Percentiles rank a stretch among this genome's conserved stretches.
phyloP scores from a whole-genome alignment of 371 early-diverging fungal species.

The Mucor irregularis region DNA sequence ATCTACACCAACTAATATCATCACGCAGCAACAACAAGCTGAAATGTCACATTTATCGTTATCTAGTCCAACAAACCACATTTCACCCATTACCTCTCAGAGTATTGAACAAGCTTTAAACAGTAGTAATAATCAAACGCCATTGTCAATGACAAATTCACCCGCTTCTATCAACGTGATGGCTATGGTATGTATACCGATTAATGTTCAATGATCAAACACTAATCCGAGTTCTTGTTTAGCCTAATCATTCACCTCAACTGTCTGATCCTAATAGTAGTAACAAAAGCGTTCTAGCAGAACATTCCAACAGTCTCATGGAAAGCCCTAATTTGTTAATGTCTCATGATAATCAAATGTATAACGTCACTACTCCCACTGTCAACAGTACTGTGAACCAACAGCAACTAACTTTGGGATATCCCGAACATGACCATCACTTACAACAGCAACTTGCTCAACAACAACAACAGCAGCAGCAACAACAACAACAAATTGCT shows the following conservation, averaged over 20 bases:
- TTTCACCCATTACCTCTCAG: background rate
- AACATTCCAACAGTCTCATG: no score
- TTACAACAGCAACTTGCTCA: slow-evolving; percentile 16
- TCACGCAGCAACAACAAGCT: no score
- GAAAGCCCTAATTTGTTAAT: background rate
- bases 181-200: background rate
- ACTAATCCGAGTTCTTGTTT: background rate
- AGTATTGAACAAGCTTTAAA: background rate
- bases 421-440: background rate
- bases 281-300: no score
- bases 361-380: background rate
- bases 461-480: slow-evolving; percentile 15
- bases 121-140: background rate
- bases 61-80: background rate
- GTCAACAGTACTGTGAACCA: background rate
- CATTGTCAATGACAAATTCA: slow-evolving; percentile 2
- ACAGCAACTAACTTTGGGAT: background rate
- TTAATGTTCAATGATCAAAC: background rate
- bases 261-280: no score
- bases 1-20: background rate
- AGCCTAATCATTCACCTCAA: slow-evolving; percentile 1
- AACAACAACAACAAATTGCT: slow-evolving; percentile 1
- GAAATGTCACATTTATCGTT: background rate
- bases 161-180: slow-evolving; percentile 7
- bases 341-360: slow-evolving; percentile 5